Evolutionary conservation across 139 green algal species (phyloP).

Genomic region (Picochlorum sp.): DNA sequence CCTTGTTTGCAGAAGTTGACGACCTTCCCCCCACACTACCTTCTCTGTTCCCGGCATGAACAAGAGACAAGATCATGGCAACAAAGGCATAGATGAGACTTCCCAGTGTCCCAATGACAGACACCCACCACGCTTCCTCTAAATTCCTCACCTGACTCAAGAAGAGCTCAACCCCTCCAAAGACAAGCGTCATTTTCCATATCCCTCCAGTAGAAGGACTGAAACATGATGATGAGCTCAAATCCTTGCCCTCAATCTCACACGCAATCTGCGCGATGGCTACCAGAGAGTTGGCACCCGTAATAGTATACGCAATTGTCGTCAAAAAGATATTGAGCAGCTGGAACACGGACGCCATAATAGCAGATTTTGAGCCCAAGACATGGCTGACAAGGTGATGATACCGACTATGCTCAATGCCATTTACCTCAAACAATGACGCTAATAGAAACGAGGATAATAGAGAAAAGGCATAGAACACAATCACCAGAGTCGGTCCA

Average conservation of each 20-base stretch:
- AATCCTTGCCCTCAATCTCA: background rate
- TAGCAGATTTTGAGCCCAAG: slow-evolving; percentile 2
- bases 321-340: slow-evolving; percentile 20
- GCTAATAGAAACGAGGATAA: background rate
- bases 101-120: slow-evolving; percentile 27
- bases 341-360: slow-evolving; percentile 4
- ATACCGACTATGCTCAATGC: slow-evolving; percentile 9
- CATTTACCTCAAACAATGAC: background rate
- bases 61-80: slow-evolving; percentile 20
- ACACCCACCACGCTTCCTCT: slow-evolving; percentile 16
- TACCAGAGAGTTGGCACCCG: slow-evolving; percentile 2
- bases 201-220: slow-evolving; percentile 4
- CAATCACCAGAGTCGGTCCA: slow-evolving; percentile 19
- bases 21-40: slow-evolving; percentile 9
- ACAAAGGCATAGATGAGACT: slow-evolving; percentile 39
- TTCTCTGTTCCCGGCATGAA: slow-evolving; percentile 1
- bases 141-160: slow-evolving; percentile 28
- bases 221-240: background rate
- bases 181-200: slow-evolving; percentile 34
- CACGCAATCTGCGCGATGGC: slow-evolving; percentile 7
- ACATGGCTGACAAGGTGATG: slow-evolving; percentile 14
- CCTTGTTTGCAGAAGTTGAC: slow-evolving; percentile 5
- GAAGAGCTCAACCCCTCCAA: slow-evolving; percentile 33
- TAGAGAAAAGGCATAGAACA: slow-evolving; percentile 12
- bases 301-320: slow-evolving; percentile 17